Base-by-base conservation (phyloP, 345 rosid genomes). In the Arabis alpina region DNA sequence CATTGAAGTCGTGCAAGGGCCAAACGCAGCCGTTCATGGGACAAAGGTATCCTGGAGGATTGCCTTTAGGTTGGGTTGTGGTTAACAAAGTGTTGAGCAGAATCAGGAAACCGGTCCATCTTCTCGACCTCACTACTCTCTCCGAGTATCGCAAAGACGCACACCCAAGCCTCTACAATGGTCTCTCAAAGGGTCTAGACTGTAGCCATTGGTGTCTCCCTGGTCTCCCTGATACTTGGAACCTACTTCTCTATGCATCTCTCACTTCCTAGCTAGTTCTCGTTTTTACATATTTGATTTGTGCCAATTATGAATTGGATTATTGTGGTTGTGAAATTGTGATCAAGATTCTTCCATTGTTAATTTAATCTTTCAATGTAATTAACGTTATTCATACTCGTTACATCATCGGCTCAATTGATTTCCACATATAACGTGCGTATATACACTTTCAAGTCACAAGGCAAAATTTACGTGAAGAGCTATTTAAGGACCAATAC, bases 121-220 rank as follows among this genome's bases (percentile, higher is more conserved):
- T 86, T 28, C 85, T 94, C 0, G 97, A 94, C 67, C 66, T 94
- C 16, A 91, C 99, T 0, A 12, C 40, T 3, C 90, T 88, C 5
- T 88, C 94, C 2, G 82, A 86, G 60, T 83, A 77, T 36, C 65
- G 92, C 27, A 89, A 81, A 71, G 96, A 90, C 12, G 99, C 87
- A 0, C 99, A 94, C 58, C 99, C 99, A 1, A 76, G 88, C 0
- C 68, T 63, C 0, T 89, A 85, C 61, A 66, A 89, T 19, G 85
- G 84, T 10, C 47, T 49, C 16, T 77, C 64, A 13, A 53, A 59
- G 6, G 79, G 77, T 10, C 66, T 59, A 1, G 98, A 93, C 14
- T 93, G 98, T 52, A 85, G 88, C 88, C 98, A 93, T 68, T 90
- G 97, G 99, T 94, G 99, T 73, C 82, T 94, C 36, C 97, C 97